Percentiles rank a stretch among this genome's conserved stretches.
phyloP scores from a whole-genome alignment of 2,329 filamentous ascomycete genomes.

The Daldinia sp. region DNA sequence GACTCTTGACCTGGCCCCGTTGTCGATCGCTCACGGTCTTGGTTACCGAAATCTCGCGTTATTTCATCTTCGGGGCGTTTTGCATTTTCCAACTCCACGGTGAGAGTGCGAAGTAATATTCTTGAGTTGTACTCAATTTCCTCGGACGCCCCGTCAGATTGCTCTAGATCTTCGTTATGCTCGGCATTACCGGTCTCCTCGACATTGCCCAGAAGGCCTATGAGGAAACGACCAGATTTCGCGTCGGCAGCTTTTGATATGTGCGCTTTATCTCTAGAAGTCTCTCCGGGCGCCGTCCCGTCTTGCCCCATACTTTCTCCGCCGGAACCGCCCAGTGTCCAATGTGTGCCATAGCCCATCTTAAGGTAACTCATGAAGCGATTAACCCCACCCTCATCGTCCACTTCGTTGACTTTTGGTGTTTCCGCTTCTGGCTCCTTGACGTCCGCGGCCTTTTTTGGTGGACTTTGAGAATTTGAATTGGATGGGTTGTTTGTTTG shows the following conservation, averaged over 20 bases:
- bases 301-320: constrained; percentile 27
- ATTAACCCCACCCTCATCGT: constrained; percentile 55
- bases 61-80: constrained; percentile 55
- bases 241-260: constrained; percentile 24
- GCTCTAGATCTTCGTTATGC: constrained; percentile 42
- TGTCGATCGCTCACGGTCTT: constrained; percentile 43
- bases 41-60: constrained; percentile 56
- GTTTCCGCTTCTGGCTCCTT: constrained; percentile 6
- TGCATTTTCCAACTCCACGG: constrained; percentile 66
- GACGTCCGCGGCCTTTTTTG: constrained; percentile 11
- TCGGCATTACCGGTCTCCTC: constrained; percentile 54
- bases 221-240: constrained; percentile 63
- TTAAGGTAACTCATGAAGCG: constrained; percentile 71
- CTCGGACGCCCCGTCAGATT: constrained; percentile 43
- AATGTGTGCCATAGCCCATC: constrained; percentile 73
- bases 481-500: constrained; percentile 8
- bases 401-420: constrained; percentile 26
- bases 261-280: constrained; percentile 4
- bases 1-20: constrained; percentile 30
- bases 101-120: constrained; percentile 70
- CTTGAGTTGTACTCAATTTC: constrained; percentile 58
- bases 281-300: constrained; percentile 16
- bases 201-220: constrained; percentile 73
- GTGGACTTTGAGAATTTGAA: constrained; percentile 10
- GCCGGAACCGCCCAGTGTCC: constrained; percentile 56